Evolutionary conservation across 2,329 filamentous ascomycete species (phyloP), one percentile per base, ranked within the genome.

Genomic region (Ceratocystis cacaofunesta): DNA sequence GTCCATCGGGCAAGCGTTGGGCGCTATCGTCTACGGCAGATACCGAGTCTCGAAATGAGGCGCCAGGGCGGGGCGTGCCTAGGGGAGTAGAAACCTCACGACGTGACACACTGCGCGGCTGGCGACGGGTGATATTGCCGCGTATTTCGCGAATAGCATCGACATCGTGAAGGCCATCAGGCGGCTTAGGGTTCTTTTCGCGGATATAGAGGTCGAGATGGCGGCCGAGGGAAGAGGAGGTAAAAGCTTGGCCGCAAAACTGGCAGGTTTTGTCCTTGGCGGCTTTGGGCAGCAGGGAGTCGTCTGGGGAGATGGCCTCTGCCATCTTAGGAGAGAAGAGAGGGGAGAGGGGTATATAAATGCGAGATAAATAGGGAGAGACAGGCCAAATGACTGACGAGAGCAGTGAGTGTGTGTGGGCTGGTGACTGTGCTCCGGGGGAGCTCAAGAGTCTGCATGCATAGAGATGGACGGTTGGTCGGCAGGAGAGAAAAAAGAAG

Each of bases 171-270:
- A 96, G 77, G 62, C 92, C 92, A 76, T 97, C 92, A 5, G 88
- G 78, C 1, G 86, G 82, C 75, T 92, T 94, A 1, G 92, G 90
- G 74, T 96, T 96, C 77, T 91, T 95, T 67, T 91, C 87, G 72
- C 91, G 92, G 71, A 96, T 92, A 75, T 95, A 96, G 48, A 96
- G 83, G 74, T 97, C 92, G 70, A 96, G 85, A 76, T 97, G 92
- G 58, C 92, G 87, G 62, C 92, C 92, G 64, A 97, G 84, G 1
- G 90, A 95, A 17, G 91, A 96, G 1, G 92, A 96, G 17, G 92
- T 96, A 73, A 96, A 97, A 5, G 87, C 81, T 74, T 96, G 90
- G 60, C 85, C 81, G 75, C 92, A 97, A 77, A 90, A 97, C 44
- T 87, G 89, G 74, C 92, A 96, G 69, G 80, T 86, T 73, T 89